These are phyloP conservation scores for Phytophthora rubi DNA, from an alignment of 352 stramenopile genomes.

Conservation along the genomic window DNA sequence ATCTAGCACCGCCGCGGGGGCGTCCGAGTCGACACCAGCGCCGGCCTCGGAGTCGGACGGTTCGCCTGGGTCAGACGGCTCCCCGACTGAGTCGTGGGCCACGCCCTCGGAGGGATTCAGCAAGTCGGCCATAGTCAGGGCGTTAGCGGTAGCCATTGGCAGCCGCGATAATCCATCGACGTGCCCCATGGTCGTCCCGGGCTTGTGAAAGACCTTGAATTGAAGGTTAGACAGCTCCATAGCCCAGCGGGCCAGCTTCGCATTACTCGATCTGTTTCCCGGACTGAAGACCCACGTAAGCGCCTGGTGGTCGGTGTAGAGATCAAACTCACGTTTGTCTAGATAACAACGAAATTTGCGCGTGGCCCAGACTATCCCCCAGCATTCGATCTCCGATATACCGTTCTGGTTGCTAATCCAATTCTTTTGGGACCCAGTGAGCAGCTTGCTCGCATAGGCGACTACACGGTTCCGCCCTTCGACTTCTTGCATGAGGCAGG, in stretches of 20 bases:
- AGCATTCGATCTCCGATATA: too few species aligned
- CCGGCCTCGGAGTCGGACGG: too few species aligned
- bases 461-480: not conserved
- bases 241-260: constrained; percentile 7
- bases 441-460: not conserved
- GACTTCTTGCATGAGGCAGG: constrained; percentile 8
- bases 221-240: constrained; percentile 13
- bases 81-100: not conserved
- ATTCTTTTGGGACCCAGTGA: too few species aligned
- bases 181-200: constrained; percentile 2
- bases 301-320: too few species aligned
- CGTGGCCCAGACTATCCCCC: too few species aligned
- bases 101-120: not conserved
- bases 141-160: not conserved
- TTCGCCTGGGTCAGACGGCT: not conserved
- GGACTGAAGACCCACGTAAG: too few species aligned
- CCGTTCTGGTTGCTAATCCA: too few species aligned
- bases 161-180: constrained; percentile 9
- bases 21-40: not conserved
- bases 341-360: too few species aligned
- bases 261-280: not conserved
- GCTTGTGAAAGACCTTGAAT: constrained; percentile 6
- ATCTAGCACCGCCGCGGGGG: not conserved
- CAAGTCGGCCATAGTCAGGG: not conserved
- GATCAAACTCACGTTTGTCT: too few species aligned